A percentile compares a stretch with the other conserved stretches of the same genome.
phyloP scores from a whole-genome alignment of 805 yeast species.

The Cyberlindnera maclurae region DNA sequence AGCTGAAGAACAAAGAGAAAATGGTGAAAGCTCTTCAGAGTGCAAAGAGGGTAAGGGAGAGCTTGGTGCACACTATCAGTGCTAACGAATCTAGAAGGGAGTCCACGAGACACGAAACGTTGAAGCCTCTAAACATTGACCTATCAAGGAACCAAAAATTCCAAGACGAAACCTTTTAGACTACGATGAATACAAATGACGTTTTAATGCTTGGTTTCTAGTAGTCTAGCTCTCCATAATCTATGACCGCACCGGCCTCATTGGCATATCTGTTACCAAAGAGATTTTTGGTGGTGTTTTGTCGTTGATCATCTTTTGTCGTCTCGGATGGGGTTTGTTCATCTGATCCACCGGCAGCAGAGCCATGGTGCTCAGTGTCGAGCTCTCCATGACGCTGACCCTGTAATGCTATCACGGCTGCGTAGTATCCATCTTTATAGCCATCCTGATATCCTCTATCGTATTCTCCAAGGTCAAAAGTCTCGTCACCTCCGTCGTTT shows the following conservation, averaged over 20 bases:
- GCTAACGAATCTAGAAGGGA: conserved; percentile 20
- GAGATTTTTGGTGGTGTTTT: background rate
- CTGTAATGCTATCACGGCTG: background rate
- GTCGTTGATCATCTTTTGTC: no score
- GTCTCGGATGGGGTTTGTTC: no score
- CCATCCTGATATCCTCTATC: conserved; percentile 1
- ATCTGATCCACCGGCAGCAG: background rate
- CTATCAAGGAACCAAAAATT: background rate
- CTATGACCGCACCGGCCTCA: background rate
- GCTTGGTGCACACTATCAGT: conserved; percentile 18
- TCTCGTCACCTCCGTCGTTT: background rate
- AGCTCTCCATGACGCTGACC: background rate
- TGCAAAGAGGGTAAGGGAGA: conserved; percentile 50
- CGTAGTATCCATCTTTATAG: conserved; percentile 1
- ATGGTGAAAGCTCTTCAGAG: conserved; percentile 69
- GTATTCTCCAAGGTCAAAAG: background rate
- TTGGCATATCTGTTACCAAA: conserved; percentile 1
- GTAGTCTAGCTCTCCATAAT: conserved; percentile 1
- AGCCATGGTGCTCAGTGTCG: background rate
- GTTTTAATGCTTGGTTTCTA: background rate
- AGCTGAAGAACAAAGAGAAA: conserved; percentile 65
- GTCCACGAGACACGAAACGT: conserved; percentile 11
- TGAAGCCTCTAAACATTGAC: conserved; percentile 18
- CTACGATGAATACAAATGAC: background rate
- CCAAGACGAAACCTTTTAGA: conserved; percentile 1